Evolutionary conservation across 2,329 filamentous ascomycete genomes (phyloP), one percentile per base, ranked within the genome.

Genomic region (Calonectria fujianensis): DNA sequence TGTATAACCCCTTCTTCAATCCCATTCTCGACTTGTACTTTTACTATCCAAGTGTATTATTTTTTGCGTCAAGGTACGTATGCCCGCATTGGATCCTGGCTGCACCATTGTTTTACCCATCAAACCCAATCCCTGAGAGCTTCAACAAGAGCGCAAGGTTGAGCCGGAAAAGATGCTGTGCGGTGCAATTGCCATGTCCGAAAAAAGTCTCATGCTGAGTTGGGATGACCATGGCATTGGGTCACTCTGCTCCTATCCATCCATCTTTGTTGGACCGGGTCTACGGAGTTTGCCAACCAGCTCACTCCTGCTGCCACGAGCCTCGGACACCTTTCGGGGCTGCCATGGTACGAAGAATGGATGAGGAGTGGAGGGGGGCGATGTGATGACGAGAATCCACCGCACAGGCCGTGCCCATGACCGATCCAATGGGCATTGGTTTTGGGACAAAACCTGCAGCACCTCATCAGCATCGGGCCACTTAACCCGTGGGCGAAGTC

Each of bases 381-480:
- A 75, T 78, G 77, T 77, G 73, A 76, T 78, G 74, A 48, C 63
- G 70, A 75, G 74, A 80, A 79, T 74, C 80, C 80, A 81, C 80
- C 64, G 77, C 72, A 45, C 75, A 76, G 76, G 74, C 77, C 73
- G 72, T 68, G 74, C 79, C 80, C 77, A 74, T 61, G 73, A 67
- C 66, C 74, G 74, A 75, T 81, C 80, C 80, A 81, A 81, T 81
- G 78, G 80, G 79, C 77, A 73, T 76, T 45, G 70, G 51, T 72
- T 51, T 74, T 76, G 72, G 65, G 73, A 69, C 80, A 80, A 80
- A 81, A 75, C 78, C 77, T 81, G 80, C 78, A 75, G 69, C 78
- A 79, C 69, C 77, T 81, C 74, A 70, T 77, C 71, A 73, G 71
- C 74, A 73, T 80, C 77, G 79, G 76, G 72, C 77, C 78, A 81